These are phyloP conservation scores for Exophiala viscosa DNA, from an alignment of 2,329 filamentous ascomycete species.

Conservation along the genomic window DNA sequence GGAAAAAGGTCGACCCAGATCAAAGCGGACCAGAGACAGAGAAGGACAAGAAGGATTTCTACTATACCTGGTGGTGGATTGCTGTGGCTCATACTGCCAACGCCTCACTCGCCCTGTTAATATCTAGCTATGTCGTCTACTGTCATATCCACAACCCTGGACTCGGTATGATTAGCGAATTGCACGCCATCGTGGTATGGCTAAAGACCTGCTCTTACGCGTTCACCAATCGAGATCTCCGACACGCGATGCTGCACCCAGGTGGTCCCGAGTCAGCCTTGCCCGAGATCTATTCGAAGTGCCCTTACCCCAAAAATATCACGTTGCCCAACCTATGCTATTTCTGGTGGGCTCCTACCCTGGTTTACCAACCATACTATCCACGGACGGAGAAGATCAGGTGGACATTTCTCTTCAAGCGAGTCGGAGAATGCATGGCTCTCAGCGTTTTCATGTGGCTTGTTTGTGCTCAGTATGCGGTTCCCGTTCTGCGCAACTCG, in stretches of 20 bases:
- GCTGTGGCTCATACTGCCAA: constrained; percentile 80
- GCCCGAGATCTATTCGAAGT: constrained; percentile 75
- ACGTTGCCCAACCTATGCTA: constrained; percentile 83
- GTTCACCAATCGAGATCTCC: constrained; percentile 91
- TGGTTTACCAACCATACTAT: constrained; percentile 96
- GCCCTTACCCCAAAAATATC: constrained; percentile 88
- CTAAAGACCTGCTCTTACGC: constrained; percentile 95
- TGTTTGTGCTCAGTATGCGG: constrained; percentile 87
- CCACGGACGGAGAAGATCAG: constrained; percentile 76
- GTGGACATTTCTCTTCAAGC: constrained; percentile 83
- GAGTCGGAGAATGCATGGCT: constrained; percentile 70
- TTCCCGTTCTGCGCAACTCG: constrained; percentile 83
- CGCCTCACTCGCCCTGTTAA: constrained; percentile 71
- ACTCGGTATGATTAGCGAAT: constrained; percentile 83
- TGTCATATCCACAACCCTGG: constrained; percentile 87
- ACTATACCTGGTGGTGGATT: constrained; percentile 73
- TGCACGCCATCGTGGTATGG: constrained; percentile 93
- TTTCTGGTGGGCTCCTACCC: constrained; percentile 96
- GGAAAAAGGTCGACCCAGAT: constrained; percentile 50
- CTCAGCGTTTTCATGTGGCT: constrained; percentile 93
- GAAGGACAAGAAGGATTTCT: constrained; percentile 61
- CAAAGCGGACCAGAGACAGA: constrained; percentile 55
- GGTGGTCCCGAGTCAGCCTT: constrained; percentile 62
- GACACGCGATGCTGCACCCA: constrained; percentile 83
- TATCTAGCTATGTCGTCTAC: constrained; percentile 84